Conservation (phyloP, 2,329 filamentous ascomycete species). For the Trichoderma sp. region DNA sequence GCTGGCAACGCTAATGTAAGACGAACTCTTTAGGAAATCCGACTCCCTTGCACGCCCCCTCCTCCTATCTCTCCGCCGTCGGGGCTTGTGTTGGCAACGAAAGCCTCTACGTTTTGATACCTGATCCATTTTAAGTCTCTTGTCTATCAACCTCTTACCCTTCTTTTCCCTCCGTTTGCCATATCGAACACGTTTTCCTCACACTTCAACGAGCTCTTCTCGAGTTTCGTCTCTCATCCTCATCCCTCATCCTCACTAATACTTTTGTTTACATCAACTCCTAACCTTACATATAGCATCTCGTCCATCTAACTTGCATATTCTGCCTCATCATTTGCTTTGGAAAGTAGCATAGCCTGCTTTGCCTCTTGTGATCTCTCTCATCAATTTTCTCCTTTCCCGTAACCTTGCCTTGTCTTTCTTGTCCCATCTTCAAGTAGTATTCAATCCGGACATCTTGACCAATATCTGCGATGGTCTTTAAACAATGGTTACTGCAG, state of each 20-base stretch:
- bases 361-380: not conserved
- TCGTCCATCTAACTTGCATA: not conserved
- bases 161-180: not conserved
- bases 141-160: not conserved
- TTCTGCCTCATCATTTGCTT: not conserved
- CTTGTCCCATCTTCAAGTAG: not conserved
- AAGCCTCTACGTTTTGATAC: not conserved
- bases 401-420: not conserved
- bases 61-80: not conserved
- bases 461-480: constrained; percentile 3
- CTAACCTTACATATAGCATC: not conserved
- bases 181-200: not conserved
- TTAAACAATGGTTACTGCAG: constrained; percentile 9
- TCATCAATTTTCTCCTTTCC: not conserved
- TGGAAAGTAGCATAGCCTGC: not conserved
- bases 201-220: not conserved
- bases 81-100: not conserved
- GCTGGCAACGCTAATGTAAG: not conserved
- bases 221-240: not conserved
- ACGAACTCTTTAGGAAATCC: constrained; percentile 3
- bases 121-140: not conserved
- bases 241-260: not conserved
- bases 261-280: not conserved
- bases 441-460: not conserved
- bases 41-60: not conserved